Base-by-base conservation (phyloP, 768 basidiomycete species). In the Dendrothele bispora region DNA sequence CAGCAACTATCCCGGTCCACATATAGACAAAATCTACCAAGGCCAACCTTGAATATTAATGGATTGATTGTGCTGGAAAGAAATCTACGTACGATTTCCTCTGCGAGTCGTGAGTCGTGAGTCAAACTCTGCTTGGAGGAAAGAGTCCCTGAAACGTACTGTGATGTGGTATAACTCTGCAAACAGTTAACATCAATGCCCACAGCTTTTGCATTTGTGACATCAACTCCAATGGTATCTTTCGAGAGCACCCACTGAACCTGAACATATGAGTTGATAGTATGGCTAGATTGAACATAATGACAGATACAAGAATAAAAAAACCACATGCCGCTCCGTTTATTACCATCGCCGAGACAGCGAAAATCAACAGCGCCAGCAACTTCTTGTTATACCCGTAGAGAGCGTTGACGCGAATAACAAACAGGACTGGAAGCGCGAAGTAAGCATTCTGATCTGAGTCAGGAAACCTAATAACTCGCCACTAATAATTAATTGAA, bases 71-170 rank as follows among this genome's bases (percentile, higher is more conserved):
- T n/a, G n/a, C n/a, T n/a, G 17, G 17, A 11, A 37, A 17, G 30
- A 25, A n/a, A n/a, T n/a, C n/a, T n/a, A 39, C 46, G 25, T 20
- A 47, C 46, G 46, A 20, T 21, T 34, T 25, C 46, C 46, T n/a
- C 46, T 47, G 17, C 15, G 18, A n/a, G n/a, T n/a, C n/a, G n/a
- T n/a, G n/a, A n/a, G n/a, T n/a, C n/a, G n/a, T n/a, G n/a, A n/a
- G n/a, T n/a, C n/a, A n/a, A n/a, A n/a, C n/a, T n/a, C n/a, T n/a
- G n/a, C n/a, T n/a, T n/a, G n/a, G n/a, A n/a, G n/a, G n/a, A n/a
- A 7, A 8, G 35, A 28, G 21, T 17, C 24, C 7, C n/a, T 5
- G 18, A 7, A 21, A 29, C 26, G 15, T 38, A 47, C 25, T 38
- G 21, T n/a, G 17, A 14, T n/a, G n/a, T 8, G n/a, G n/a, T n/a